These are phyloP conservation scores for Lactifluus subvellereus DNA, from an alignment of 768 basidiomycete species.

Conservation along the genomic window DNA sequence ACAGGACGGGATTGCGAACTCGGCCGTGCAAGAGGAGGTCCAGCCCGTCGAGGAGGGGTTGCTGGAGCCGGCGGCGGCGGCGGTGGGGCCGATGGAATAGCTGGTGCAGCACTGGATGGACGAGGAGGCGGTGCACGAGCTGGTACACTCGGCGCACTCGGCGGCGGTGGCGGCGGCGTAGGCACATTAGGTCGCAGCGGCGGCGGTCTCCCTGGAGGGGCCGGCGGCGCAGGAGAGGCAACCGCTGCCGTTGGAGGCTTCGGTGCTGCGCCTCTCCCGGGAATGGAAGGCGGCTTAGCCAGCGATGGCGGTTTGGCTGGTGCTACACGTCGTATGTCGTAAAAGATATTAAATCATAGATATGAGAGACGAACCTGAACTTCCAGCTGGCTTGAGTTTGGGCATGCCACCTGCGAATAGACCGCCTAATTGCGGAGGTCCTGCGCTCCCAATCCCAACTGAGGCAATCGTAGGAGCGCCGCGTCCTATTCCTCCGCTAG, in stretches of 20 bases:
- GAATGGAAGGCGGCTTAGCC: constrained; percentile 26
- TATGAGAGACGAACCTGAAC: constrained; percentile 15
- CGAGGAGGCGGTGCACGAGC: constrained; percentile 28
- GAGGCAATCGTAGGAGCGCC: constrained; percentile 27
- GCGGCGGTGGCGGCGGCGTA: constrained; percentile 25
- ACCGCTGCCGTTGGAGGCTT: constrained; percentile 25
- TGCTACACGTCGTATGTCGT: constrained; percentile 18
- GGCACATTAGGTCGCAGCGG: constrained; percentile 14
- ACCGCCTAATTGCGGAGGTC: constrained; percentile 75
- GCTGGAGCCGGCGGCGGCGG: constrained; percentile 30
- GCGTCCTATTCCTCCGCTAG: constrained; percentile 37
- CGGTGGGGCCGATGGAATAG: constrained; percentile 27
- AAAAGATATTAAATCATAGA: background rate
- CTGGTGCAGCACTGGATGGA: constrained; percentile 35
- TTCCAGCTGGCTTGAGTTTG: constrained; percentile 77
- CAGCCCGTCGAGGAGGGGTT: constrained; percentile 35
- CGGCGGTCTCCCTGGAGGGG: constrained; percentile 29
- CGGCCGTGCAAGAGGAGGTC: constrained; percentile 31
- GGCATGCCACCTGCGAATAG: constrained; percentile 92
- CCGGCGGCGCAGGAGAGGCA: constrained; percentile 28
- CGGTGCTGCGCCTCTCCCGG: constrained; percentile 35
- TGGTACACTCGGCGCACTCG: constrained; percentile 25
- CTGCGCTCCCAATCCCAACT: constrained; percentile 34
- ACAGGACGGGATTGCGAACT: constrained; percentile 28
- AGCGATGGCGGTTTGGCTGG: constrained; percentile 22